Base-by-base conservation (phyloP, 2,329 filamentous ascomycete species). In the Nemania abortiva region DNA sequence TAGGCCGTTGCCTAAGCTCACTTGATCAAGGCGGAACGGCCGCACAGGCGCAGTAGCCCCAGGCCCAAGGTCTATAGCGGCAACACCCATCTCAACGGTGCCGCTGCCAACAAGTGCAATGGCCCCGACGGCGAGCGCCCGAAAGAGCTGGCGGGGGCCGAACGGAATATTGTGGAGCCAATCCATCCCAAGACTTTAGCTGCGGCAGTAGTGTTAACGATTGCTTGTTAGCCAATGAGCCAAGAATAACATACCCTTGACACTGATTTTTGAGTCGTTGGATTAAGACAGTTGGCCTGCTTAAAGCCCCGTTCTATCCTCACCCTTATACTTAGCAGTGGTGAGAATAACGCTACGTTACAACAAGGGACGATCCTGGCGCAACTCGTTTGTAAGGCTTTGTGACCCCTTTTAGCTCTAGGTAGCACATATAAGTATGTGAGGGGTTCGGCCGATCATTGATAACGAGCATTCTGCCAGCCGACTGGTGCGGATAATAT, bases 11-110 rank as follows among this genome's bases (percentile, higher is more conserved):
- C 76, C 77, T 0, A 79, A 73, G n/a, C 65, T 66, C 0, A 79
- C 77, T 52, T 79, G 77, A 62, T 79, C 74, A 15, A 79, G 78
- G 31, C 76, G 74, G 42, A 79, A 79, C 1, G 77, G 78, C 20
- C 77, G 76, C 31, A 79, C 75, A 2, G 78, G 77, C 6, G 78
- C 77, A 2, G 77, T 78, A 5, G 72, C 69, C 1, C 77, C 77
- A 3, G 77, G 74, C 13, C 77, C 77, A 1, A 72, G 68, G 50
- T 78, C 77, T 13, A 68, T 60, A 4, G 69, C 63, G 7, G 62
- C 52, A 5, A 53, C 60, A 20, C 53, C 49, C 10, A 45, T 60
- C 29, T 37, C 52, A 57, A 71, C 59, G 10, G 53, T 59, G 20
- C 69, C 66, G 42, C 42, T 61, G 2, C 66, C 57, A 29, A 68